These are phyloP conservation scores for Eragrostis curvula DNA, from an alignment of 176 grass and related monocot genomes.

Conservation along the genomic window DNA sequence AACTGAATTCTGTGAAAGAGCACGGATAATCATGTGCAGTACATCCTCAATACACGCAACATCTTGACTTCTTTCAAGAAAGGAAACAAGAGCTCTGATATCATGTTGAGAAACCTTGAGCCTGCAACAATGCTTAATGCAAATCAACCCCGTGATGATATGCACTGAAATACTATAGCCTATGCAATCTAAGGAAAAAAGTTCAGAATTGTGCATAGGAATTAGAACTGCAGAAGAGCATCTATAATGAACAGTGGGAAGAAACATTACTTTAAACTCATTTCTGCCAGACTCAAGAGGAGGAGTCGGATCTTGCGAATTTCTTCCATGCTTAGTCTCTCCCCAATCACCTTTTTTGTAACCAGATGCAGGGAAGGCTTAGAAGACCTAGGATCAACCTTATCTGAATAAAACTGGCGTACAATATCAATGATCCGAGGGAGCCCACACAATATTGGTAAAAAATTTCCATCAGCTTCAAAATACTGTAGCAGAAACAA, in stretches of 20 bases:
- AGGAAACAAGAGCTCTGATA: conserved; percentile 86
- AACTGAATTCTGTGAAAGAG: conserved; percentile 77
- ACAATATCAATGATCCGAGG: conserved; percentile 84
- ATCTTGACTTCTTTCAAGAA: conserved; percentile 97
- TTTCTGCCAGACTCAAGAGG: conserved; percentile 93
- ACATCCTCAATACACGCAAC: conserved; percentile 94
- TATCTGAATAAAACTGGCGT: conserved; percentile 80
- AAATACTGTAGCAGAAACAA: conserved; percentile 94
- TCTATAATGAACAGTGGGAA: conserved; percentile 51
- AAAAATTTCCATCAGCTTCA: conserved; percentile 64
- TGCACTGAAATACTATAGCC: conserved; percentile 20
- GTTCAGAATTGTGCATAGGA: conserved; percentile 19
- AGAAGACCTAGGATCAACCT: conserved; percentile 58
- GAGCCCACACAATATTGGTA: conserved; percentile 77
- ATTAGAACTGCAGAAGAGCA: conserved; percentile 39
- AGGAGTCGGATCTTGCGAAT: conserved; percentile 86
- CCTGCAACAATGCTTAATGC: conserved; percentile 59
- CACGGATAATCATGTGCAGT: conserved; percentile 88
- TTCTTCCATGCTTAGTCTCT: conserved; percentile 77
- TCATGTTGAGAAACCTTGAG: conserved; percentile 78
- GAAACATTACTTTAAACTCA: conserved; percentile 77
- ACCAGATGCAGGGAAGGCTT: conserved; percentile 70
- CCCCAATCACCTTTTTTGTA: conserved; percentile 71
- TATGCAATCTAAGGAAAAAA: conserved; percentile 35
- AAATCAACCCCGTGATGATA: conserved; percentile 18